Conservation (phyloP, 2,329 filamentous ascomycete genomes). For the Balansia obtecta region DNA sequence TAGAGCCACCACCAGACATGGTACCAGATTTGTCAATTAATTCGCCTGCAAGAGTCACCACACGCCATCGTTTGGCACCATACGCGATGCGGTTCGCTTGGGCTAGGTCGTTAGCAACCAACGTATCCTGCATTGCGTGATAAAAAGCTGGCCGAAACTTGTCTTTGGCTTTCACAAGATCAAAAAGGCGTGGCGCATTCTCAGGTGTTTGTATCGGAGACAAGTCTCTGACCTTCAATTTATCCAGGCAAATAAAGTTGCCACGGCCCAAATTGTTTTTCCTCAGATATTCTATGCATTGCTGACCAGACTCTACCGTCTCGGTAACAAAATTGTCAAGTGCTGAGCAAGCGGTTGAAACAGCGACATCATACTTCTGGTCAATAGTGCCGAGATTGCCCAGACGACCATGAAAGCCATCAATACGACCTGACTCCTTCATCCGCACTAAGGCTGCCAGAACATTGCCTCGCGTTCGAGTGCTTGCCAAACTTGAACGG, state of each 20-base stretch:
- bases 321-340: slow-evolving; percentile 97
- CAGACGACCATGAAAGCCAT: slow-evolving; percentile 90
- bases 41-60: slow-evolving; percentile 89
- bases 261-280: slow-evolving; percentile 96
- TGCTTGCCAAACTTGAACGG: slow-evolving; percentile 75
- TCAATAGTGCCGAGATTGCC: slow-evolving; percentile 93
- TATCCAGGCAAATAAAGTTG: slow-evolving; percentile 93
- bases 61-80: slow-evolving; percentile 84
- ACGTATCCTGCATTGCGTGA: slow-evolving; percentile 85
- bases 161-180: slow-evolving; percentile 80
- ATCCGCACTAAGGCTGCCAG: slow-evolving; percentile 85
- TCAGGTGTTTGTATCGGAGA: slow-evolving; percentile 78
- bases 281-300: slow-evolving; percentile 93
- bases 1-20: slow-evolving; percentile 92
- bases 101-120: slow-evolving; percentile 85
- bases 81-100: slow-evolving; percentile 97
- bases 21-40: slow-evolving; percentile 97
- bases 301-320: slow-evolving; percentile 88
- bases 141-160: slow-evolving; percentile 87
- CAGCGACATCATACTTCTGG: slow-evolving; percentile 89
- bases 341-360: slow-evolving; percentile 85
- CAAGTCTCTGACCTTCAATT: slow-evolving; percentile 67
- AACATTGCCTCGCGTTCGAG: slow-evolving; percentile 87
- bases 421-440: slow-evolving; percentile 90
- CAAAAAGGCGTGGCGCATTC: slow-evolving; percentile 82